phyloP scores from a whole-genome alignment of 306 rosid species.

The Hippophae tibetana region DNA sequence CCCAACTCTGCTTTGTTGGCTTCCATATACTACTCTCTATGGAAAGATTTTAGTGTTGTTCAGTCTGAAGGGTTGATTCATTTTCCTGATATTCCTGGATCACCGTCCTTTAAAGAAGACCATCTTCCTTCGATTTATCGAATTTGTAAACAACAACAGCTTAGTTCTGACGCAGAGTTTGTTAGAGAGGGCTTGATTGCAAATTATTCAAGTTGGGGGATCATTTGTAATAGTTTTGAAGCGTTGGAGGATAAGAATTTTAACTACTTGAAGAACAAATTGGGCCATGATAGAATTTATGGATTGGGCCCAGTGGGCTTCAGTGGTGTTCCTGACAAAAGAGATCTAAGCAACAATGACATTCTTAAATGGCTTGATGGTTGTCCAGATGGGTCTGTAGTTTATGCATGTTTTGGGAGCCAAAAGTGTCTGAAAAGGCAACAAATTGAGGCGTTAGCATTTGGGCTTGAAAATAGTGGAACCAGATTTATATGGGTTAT shows the following conservation, averaged over 20 bases:
- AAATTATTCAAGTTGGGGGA: conserved; percentile 39
- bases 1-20: conserved; percentile 1
- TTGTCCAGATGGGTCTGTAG: conserved; percentile 43
- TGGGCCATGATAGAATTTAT: conserved; percentile 20
- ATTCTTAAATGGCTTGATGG: conserved; percentile 40
- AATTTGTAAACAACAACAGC: conserved; percentile 25
- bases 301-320: conserved; percentile 41
- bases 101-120: conserved; percentile 33
- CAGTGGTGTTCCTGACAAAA: not conserved
- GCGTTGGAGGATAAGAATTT: conserved; percentile 32
- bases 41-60: not conserved
- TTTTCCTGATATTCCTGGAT: conserved; percentile 20
- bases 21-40: conserved; percentile 14
- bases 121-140: conserved; percentile 37
- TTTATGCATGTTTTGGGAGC: conserved; percentile 65
- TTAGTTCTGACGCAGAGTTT: conserved; percentile 33
- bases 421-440: conserved; percentile 36
- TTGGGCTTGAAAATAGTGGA: conserved; percentile 42
- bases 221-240: conserved; percentile 30
- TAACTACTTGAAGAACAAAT: conserved; percentile 9
- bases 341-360: not conserved
- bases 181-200: conserved; percentile 20
- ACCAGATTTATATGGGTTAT: conserved; percentile 52
- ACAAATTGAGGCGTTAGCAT: conserved; percentile 55
- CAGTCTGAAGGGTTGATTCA: conserved; percentile 4